Conservation (phyloP, 2,329 filamentous ascomycete genomes). For the Ascosphaera aggregata region DNA sequence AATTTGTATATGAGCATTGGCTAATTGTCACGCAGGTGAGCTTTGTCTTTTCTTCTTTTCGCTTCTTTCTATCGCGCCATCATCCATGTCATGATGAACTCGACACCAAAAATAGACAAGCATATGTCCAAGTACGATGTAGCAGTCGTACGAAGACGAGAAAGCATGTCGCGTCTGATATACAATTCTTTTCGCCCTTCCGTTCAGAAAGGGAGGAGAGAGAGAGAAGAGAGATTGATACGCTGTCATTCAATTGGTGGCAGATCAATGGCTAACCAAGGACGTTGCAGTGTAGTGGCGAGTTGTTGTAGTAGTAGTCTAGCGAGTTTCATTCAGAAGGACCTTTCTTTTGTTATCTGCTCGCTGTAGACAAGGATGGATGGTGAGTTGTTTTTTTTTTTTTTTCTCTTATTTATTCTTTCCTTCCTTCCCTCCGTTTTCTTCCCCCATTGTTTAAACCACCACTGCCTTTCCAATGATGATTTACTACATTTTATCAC, state of each 20-base stretch:
- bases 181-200: background rate
- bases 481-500: slow-evolving; percentile 46
- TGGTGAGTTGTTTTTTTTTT: background rate
- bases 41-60: slow-evolving; percentile 3
- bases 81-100: slow-evolving; percentile 48
- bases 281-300: slow-evolving; percentile 1
- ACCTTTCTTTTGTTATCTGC: background rate
- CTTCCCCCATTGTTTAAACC: too few species aligned
- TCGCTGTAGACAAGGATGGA: background rate
- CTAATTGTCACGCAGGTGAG: background rate
- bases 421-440: slow-evolving; percentile 4
- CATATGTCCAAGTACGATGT: slow-evolving; percentile 70
- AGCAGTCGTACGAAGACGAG: slow-evolving; percentile 27
- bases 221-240: background rate
- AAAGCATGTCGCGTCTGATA: slow-evolving; percentile 10
- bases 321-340: background rate
- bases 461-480: slow-evolving; percentile 36
- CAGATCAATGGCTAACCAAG: background rate
- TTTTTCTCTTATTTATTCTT: slow-evolving; percentile 1
- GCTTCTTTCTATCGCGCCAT: slow-evolving; percentile 5
- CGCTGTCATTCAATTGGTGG: background rate
- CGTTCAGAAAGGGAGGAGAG: background rate
- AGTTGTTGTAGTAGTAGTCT: background rate
- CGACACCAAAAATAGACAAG: slow-evolving; percentile 65
- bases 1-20: background rate